Base-by-base conservation (phyloP, 129 eudicot genomes). In the Glebionis coronaria region DNA sequence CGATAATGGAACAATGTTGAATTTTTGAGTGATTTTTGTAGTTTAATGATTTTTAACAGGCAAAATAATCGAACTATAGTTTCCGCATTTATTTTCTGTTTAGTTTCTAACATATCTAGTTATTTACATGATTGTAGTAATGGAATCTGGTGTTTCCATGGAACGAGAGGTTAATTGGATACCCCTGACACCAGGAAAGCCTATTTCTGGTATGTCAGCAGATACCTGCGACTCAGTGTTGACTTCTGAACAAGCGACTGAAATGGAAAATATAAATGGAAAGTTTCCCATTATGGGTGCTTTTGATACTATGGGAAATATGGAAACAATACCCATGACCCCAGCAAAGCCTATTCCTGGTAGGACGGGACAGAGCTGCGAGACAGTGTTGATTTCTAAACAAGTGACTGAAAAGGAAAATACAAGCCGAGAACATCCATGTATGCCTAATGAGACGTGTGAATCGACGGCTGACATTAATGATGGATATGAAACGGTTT, bases 111-210 rank as follows among this genome's bases (percentile, higher is more conserved):
- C 21, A 16, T 64, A 49, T 23, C 40, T 31, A 31, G 40, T 31
- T 31, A 31, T 31, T 12, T 58, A 28, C 60, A 76, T 56, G 64
- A 49, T 71, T 70, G 61, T 12, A 9, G 65, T 65, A 12, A 76
- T 76, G 81, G 78, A 53, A 62, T 56, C 72, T 54, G 73, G 71
- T 46, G 66, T 44, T 77, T 69, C 20, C 23, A 75, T 75, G 79
- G 79, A 52, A 63, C 62, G 65, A 69, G 76, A 64, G 21, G 55
- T 70, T 64, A 46, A 18, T 16, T 71, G 76, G 76, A 76, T 50
- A 13, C 87, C 84, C 4, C 11, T 51, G 31, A 83, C 84, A 20
- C 88, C 84, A 0, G 71, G 44, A 79, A 79, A 79, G 35, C 61
- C 63, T 35, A 56, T 53, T 67, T 47, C 72, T 0, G 47, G 56